phyloP scores from a whole-genome alignment of 768 basidiomycete species.

The Steccherinum ochraceum region DNA sequence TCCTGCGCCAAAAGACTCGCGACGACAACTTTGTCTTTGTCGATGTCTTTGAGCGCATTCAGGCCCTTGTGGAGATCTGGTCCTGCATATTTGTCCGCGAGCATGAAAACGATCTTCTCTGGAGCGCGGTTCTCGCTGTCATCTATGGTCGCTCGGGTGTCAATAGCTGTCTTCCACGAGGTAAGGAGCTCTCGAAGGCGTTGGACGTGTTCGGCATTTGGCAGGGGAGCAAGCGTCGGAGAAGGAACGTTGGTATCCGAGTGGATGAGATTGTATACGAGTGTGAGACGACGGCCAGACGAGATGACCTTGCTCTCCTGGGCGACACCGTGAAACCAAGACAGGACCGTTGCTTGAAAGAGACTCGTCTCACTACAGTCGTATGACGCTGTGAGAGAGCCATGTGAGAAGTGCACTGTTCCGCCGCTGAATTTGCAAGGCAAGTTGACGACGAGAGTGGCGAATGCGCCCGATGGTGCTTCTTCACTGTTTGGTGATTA shows the following conservation, averaged over 20 bases:
- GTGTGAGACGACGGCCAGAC: no score
- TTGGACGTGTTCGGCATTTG: slow-evolving; percentile 15
- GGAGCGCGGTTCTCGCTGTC: slow-evolving; percentile 16
- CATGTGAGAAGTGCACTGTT: no score
- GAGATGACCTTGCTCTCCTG: no score
- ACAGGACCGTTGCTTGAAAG: no score
- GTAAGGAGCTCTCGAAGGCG: slow-evolving; percentile 27
- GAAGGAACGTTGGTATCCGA: slow-evolving; percentile 19
- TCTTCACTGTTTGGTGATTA: no score
- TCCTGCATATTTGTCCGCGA: slow-evolving; percentile 29
- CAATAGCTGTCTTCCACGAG: slow-evolving; percentile 37
- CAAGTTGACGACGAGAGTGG: no score
- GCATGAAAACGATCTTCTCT: slow-evolving; percentile 25
- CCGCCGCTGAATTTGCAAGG: no score
- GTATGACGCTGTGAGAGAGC: no score
- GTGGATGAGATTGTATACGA: slow-evolving; percentile 45
- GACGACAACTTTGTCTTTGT: slow-evolving; percentile 27
- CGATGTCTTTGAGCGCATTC: slow-evolving; percentile 31
- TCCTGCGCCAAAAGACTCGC: slow-evolving; percentile 28
- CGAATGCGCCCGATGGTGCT: no score
- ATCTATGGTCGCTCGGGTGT: no score
- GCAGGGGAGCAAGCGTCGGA: slow-evolving; percentile 24
- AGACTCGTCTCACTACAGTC: no score
- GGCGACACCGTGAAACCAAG: no score
- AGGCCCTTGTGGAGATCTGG: slow-evolving; percentile 18